Percentiles rank a stretch among this genome's conserved stretches.
Conservation (phyloP, 805 yeast genomes). For the Myxozyma lipomycoides region DNA sequence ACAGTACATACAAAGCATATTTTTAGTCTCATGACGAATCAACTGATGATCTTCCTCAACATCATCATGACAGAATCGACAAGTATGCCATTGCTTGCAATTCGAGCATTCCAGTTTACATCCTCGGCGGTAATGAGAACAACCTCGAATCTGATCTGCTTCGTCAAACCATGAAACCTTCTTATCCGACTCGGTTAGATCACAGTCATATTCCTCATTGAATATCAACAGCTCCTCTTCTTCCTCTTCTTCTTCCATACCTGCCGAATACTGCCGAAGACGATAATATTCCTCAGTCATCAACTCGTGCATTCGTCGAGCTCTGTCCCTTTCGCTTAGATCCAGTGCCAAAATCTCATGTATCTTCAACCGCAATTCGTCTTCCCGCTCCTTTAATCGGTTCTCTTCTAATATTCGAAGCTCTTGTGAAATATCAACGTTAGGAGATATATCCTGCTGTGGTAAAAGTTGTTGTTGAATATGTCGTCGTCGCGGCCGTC, state of each 20-base stretch:
- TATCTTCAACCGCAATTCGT: conserved; percentile 33
- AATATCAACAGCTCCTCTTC: no score
- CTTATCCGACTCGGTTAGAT: conserved; percentile 12
- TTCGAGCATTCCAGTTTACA: conserved; percentile 79
- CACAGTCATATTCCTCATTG: conserved; percentile 11
- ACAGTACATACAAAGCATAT: conserved; percentile 80
- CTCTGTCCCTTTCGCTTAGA: conserved; percentile 38
- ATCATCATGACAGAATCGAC: conserved; percentile 77
- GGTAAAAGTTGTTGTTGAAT: neutral
- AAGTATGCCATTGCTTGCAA: conserved; percentile 71
- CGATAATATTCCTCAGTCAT: conserved; percentile 38
- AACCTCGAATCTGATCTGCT: conserved; percentile 49
- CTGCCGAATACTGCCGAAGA: conserved; percentile 24
- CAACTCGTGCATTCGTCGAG: conserved; percentile 36
- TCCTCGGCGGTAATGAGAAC: conserved; percentile 75
- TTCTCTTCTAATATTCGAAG: neutral
- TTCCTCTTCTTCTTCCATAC: conserved; percentile 34
- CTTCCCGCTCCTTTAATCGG: conserved; percentile 19
- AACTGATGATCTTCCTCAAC: conserved; percentile 53
- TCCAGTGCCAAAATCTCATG: conserved; percentile 32
- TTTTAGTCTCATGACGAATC: conserved; percentile 54
- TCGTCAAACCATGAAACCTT: conserved; percentile 39
- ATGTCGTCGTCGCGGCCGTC: conserved; percentile 7
- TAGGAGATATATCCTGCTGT: neutral
- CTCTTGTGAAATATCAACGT: neutral